Base-by-base conservation (phyloP, 768 basidiomycete species). In the Mycena kentingensis region DNA sequence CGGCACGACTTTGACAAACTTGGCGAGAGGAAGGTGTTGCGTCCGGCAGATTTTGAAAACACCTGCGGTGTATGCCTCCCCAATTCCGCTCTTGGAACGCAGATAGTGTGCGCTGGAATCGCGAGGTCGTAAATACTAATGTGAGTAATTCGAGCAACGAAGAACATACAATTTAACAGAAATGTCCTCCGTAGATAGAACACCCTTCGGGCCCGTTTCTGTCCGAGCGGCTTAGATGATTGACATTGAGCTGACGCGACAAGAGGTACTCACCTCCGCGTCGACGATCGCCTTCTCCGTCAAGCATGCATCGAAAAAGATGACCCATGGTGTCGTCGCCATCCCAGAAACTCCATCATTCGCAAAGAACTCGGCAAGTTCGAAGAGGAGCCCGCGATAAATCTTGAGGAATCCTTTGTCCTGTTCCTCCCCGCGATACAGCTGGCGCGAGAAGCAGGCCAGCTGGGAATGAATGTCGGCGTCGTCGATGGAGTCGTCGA, bases 401-500 rank as follows among this genome's bases (percentile, higher is more conserved):
- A 47, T 15, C n/a, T 36, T 46, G n/a, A 47, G 45, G 45, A 53
- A 18, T 4, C 28, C n/a, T 31, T 53, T 53, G 29, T n/a, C 21
- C 29, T 53, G 51, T 5, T 21, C 4, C 15, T 46, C 37, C 8
- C 51, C 51, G 26, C 32, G 32, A 34, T 34, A 34, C 32, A 34
- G n/a, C n/a, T n/a, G 10, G 32, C n/a, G 11, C 11, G 32, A 46
- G 51, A 26, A 53, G n/a, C 47, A 38, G 22, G 13, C 22, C 35
- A 53, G 35, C 27, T 53, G 32, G 5, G 44, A 24, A 27, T 24
- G 24, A 5, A 53, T 46, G 10, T 36, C 45, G 15, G 46, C 51
- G 29, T 47, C 45, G 37, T 47, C 21, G 37, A 53, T 32, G 37
- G 51, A 53, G 37, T 53, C 51, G 45, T 53, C 51, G 29, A 53